These are phyloP conservation scores for Wallemia mellicola DNA, from an alignment of 1,284 basidiomycete species.

Conservation along the genomic window DNA sequence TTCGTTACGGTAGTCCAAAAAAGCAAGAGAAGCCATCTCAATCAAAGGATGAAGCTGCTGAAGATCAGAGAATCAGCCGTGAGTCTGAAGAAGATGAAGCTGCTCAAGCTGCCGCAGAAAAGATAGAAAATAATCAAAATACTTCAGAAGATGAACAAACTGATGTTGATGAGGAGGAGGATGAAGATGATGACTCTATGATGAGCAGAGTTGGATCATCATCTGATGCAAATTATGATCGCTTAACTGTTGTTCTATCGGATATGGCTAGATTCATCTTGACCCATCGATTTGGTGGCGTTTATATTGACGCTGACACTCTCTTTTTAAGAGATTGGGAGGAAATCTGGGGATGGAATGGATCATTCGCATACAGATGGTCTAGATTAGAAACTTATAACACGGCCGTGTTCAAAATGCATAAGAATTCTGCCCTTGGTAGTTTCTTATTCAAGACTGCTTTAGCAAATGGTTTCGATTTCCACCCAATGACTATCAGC, in stretches of 20 bases:
- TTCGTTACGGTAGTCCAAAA: constrained; percentile 19
- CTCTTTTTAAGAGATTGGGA: constrained; percentile 72
- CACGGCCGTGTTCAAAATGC: constrained; percentile 54
- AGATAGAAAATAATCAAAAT: constrained; percentile 3
- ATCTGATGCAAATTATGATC: constrained; percentile 40
- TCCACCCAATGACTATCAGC: constrained; percentile 59
- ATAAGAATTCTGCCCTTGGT: constrained; percentile 47
- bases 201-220: constrained; percentile 44
- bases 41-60: constrained; percentile 16
- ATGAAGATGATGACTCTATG: constrained; percentile 26
- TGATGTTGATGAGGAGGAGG: constrained; percentile 1
- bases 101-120: constrained; percentile 8
- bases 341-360: constrained; percentile 60
- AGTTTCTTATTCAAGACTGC: constrained; percentile 56
- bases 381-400: constrained; percentile 50
- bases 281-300: constrained; percentile 54
- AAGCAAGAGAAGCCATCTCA: constrained; percentile 6
- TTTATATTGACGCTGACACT: constrained; percentile 63
- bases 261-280: constrained; percentile 66
- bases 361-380: constrained; percentile 66
- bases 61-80: constrained; percentile 7
- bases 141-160: constrained; percentile 1
- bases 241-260: constrained; percentile 47
- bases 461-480: constrained; percentile 52
- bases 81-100: constrained; percentile 9